Evolutionary conservation across 2,329 filamentous ascomycete species (phyloP).

Genomic region (Hymenoscyphus fructigenus): DNA sequence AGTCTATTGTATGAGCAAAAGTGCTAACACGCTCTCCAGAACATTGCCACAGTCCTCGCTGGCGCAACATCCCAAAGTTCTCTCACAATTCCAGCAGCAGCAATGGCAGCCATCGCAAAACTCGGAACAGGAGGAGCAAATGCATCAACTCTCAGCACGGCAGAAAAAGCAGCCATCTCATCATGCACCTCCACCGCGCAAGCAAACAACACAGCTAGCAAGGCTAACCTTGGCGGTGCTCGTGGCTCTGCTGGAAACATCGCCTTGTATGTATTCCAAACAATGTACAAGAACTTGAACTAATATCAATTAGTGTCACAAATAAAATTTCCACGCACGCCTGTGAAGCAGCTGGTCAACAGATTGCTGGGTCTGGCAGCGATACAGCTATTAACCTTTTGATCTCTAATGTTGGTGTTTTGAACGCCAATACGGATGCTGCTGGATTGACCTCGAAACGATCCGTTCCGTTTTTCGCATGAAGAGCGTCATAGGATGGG

Average conservation of each 20-base stretch:
- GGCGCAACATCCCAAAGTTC: conserved; percentile 18
- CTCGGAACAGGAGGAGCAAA: conserved; percentile 26
- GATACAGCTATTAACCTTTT: conserved; percentile 27
- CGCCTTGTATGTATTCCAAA: conserved; percentile 21
- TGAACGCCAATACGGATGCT: conserved; percentile 28
- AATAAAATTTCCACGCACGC: conserved; percentile 28
- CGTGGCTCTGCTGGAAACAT: conserved; percentile 25
- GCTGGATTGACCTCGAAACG: conserved; percentile 15
- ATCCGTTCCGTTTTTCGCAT: too few species aligned
- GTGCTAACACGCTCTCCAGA: conserved; percentile 14
- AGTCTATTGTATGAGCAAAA: too few species aligned
- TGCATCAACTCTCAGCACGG: conserved; percentile 16
- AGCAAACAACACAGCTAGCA: conserved; percentile 27
- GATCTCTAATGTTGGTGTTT: conserved; percentile 29
- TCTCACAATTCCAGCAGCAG: conserved; percentile 25
- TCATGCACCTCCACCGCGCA: conserved; percentile 19
- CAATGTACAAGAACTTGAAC: background rate
- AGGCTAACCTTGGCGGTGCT: conserved; percentile 19
- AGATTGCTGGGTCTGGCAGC: conserved; percentile 20
- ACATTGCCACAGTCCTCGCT: conserved; percentile 26
- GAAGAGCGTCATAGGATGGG: too few species aligned
- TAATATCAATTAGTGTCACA: conserved; percentile 19
- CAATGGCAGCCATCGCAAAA: conserved; percentile 28
- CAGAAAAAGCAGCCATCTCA: conserved; percentile 24
- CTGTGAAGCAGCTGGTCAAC: conserved; percentile 24